Evolutionary conservation across 192 early-diverging fungal genomes (phyloP).

Genomic region (Backusella circina): DNA sequence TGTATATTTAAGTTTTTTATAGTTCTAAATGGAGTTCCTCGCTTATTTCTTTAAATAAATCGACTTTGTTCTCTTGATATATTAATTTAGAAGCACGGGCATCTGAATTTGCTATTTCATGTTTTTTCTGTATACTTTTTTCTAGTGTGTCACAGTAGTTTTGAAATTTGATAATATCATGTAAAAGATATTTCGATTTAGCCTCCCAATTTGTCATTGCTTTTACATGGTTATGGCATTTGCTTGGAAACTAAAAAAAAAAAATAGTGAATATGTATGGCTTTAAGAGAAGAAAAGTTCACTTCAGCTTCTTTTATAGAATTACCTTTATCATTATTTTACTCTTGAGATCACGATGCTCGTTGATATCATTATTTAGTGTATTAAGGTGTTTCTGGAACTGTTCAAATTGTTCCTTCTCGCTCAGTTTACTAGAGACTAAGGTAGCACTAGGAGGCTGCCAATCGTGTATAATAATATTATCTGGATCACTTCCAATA

Average conservation of each 20-base stretch:
- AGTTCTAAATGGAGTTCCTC: background rate
- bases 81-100: background rate
- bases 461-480: constrained; percentile 42
- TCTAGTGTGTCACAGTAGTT: constrained; percentile 73
- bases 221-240: constrained; percentile 51
- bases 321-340: constrained; percentile 30
- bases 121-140: constrained; percentile 24
- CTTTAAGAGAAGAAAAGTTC: background rate
- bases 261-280: background rate
- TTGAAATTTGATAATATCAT: constrained; percentile 81
- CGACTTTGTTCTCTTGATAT: background rate
- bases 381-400: constrained; percentile 59
- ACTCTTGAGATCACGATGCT: constrained; percentile 56
- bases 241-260: constrained; percentile 44
- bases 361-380: constrained; percentile 62
- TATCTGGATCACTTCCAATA: constrained; percentile 30
- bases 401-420: constrained; percentile 49
- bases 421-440: constrained; percentile 29
- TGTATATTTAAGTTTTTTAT: background rate
- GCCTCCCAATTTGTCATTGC: constrained; percentile 78
- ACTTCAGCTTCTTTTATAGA: background rate
- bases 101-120: background rate
- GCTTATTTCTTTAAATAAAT: constrained; percentile 16
- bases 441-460: constrained; percentile 40
- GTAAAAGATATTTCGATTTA: constrained; percentile 66